Conservation (phyloP, 1,284 basidiomycete species). For the Phylloboletellus chloephorus region DNA sequence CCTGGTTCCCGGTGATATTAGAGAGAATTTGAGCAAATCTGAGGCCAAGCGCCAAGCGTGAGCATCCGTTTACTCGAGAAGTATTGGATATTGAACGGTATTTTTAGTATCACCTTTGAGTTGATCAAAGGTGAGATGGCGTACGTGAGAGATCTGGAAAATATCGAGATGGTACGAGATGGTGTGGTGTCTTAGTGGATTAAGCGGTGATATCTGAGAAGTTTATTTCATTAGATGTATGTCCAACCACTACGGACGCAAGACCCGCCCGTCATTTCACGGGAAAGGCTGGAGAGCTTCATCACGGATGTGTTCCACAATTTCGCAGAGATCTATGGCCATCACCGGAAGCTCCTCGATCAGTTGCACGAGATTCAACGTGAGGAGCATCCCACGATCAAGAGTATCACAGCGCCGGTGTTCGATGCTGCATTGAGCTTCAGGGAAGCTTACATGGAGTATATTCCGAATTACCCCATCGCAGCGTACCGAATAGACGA, state of each 20-base stretch:
- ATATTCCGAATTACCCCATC: conserved; percentile 91
- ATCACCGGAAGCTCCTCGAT: conserved; percentile 73
- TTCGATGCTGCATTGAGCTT: conserved; percentile 90
- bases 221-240: conserved; percentile 52
- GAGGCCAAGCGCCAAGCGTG: conserved; percentile 87
- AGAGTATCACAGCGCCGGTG: conserved; percentile 80
- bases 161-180: conserved; percentile 55
- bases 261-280: conserved; percentile 73
- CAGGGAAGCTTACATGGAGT: conserved; percentile 88
- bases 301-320: conserved; percentile 93
- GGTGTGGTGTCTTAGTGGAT: conserved; percentile 1
- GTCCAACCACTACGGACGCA: conserved; percentile 69
- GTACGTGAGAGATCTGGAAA: conserved; percentile 90
- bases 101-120: conserved; percentile 82
- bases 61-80: conserved; percentile 31
- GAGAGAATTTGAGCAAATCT: conserved; percentile 61
- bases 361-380: conserved; percentile 82
- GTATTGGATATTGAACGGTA: background rate
- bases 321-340: conserved; percentile 70
- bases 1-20: conserved; percentile 67
- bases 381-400: conserved; percentile 83
- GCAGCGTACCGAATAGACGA: conserved; percentile 89
- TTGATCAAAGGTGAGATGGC: conserved; percentile 94
- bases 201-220: conserved; percentile 8
- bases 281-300: conserved; percentile 71